Evolutionary conservation across 2,329 filamentous ascomycete genomes (phyloP).

Genomic region (Curvularia verruculosa): DNA sequence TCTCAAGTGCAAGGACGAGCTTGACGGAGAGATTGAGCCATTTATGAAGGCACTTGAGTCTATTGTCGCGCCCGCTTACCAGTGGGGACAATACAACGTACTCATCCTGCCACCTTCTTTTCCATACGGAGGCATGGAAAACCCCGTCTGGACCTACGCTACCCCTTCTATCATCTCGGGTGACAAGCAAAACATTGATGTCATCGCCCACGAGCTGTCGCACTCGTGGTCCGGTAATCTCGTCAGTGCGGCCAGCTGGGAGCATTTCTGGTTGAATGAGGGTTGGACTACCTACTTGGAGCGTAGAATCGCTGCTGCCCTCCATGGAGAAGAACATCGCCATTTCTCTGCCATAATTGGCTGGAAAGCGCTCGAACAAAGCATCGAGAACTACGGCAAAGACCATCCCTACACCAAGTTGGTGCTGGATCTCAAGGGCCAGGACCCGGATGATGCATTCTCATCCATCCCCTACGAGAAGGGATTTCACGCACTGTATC

Average conservation of each 20-base stretch:
- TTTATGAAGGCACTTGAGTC: constrained; percentile 86
- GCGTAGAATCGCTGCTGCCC: constrained; percentile 74
- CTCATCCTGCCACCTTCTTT: constrained; percentile 85
- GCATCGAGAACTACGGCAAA: constrained; percentile 76
- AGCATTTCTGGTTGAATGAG: constrained; percentile 74
- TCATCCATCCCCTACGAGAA: constrained; percentile 94
- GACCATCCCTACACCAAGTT: constrained; percentile 95
- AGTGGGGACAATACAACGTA: constrained; percentile 95
- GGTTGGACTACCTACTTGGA: constrained; percentile 97
- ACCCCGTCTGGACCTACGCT: constrained; percentile 92
- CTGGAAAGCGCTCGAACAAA: constrained; percentile 86
- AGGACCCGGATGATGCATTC: constrained; percentile 96
- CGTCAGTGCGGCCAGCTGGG: constrained; percentile 79
- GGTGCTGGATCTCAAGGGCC: constrained; percentile 82
- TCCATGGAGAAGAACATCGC: constrained; percentile 84
- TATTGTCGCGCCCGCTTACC: constrained; percentile 78
- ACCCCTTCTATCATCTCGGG: constrained; percentile 94
- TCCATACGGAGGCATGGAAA: constrained; percentile 71
- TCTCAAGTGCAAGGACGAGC: constrained; percentile 83
- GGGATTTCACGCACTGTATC: constrained; percentile 91
- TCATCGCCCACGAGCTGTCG: constrained; percentile 84
- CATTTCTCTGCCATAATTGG: constrained; percentile 96
- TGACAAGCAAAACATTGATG: constrained; percentile 82
- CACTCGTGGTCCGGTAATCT: constrained; percentile 89
- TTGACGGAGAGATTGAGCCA: constrained; percentile 88